A percentile compares a stretch with the other conserved stretches of the same genome.
These are phyloP conservation scores for Pyrenula massariospora DNA, from an alignment of 495 filamentous ascomycete genomes.

Conservation along the genomic window DNA sequence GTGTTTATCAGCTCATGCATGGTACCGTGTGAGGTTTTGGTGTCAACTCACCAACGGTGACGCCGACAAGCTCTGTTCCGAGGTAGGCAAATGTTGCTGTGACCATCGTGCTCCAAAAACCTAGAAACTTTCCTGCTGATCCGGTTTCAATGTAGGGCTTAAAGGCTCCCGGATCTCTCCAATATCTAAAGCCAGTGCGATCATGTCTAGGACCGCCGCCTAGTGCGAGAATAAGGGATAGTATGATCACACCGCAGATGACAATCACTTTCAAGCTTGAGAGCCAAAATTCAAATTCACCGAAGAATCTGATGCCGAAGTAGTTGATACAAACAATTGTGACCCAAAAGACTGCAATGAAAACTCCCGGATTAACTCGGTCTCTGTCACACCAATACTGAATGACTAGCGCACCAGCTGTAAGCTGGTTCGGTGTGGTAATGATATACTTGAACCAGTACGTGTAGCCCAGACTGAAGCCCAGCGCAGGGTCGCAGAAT, in stretches of 20 bases:
- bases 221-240: conserved; percentile 56
- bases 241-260: conserved; percentile 54
- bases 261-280: conserved; percentile 63
- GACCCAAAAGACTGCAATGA: conserved; percentile 42
- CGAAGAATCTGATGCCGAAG: conserved; percentile 56
- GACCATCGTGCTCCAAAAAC: conserved; percentile 68
- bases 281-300: conserved; percentile 78
- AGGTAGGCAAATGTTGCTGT: conserved; percentile 75
- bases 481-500: conserved; percentile 54
- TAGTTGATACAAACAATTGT: conserved; percentile 43
- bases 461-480: conserved; percentile 57
- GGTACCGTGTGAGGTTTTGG: no score
- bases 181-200: conserved; percentile 66
- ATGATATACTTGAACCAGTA: conserved; percentile 63
- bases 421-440: conserved; percentile 69
- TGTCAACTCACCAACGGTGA: conserved; percentile 34
- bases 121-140: conserved; percentile 47
- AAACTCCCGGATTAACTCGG: conserved; percentile 35
- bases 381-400: conserved; percentile 50
- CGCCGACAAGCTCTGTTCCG: conserved; percentile 74
- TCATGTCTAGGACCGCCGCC: conserved; percentile 66
- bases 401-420: conserved; percentile 66
- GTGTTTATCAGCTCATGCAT: neutral
- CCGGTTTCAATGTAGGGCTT: conserved; percentile 28
- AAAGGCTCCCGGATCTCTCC: conserved; percentile 59